A percentile compares a stretch with the other conserved stretches of the same genome.
Evolutionary conservation across 306 rosid genomes (phyloP).

Genomic region (Lithocarpus polystachyus): DNA sequence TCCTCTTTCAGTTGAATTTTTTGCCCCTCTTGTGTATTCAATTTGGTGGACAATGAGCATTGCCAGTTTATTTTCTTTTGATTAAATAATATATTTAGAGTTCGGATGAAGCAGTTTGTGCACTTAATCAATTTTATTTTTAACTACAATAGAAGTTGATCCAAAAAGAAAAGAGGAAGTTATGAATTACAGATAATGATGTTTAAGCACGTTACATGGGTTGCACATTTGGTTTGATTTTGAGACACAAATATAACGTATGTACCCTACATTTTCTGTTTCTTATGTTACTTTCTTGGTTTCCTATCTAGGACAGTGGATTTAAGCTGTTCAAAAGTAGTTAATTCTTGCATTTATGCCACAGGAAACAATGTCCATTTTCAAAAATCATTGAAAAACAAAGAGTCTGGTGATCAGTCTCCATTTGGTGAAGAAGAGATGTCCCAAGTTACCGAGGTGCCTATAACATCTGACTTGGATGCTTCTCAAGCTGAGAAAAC

Average conservation of each 20-base stretch:
- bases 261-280: not conserved
- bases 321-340: not conserved
- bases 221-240: not conserved
- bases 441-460: constrained; percentile 45
- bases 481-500: constrained; percentile 38
- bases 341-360: constrained; percentile 13
- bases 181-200: not conserved
- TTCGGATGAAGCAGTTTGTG: not conserved
- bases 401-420: constrained; percentile 31
- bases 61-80: not conserved
- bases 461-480: constrained; percentile 27
- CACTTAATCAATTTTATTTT: not conserved
- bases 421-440: constrained; percentile 33
- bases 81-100: not conserved
- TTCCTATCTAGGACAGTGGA: not conserved
- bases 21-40: not conserved
- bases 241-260: not conserved
- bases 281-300: not conserved
- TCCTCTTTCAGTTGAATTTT: not conserved
- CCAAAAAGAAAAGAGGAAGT: not conserved
- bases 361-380: constrained; percentile 35
- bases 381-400: constrained; percentile 20
- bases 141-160: not conserved
- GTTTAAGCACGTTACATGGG: not conserved
- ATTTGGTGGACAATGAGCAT: not conserved